Evolutionary conservation across 2,329 filamentous ascomycete species (phyloP), one percentile per base, ranked within the genome.

Genomic region (Parasarocladium wereldwijsianum): DNA sequence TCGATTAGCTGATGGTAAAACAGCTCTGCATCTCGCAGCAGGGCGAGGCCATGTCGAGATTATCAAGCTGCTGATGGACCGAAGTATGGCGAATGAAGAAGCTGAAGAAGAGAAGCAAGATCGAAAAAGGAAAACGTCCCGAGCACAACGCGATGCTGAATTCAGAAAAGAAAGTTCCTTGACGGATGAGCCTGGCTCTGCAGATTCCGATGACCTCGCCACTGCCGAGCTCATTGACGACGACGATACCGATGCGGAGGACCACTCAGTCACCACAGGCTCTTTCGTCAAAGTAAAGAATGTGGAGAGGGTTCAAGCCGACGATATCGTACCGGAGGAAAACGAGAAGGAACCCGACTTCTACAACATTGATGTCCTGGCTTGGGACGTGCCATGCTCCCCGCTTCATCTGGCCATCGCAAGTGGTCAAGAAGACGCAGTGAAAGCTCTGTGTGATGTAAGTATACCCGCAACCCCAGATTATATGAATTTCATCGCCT

Each of bases 21-120:
- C 82, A 3, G 78, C 83, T 7, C 61, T 93, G n/a, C 84, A 93
- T 49, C 58, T 92, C 17, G 83, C 83, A 12, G 79, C 81, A 12
- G 66, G 72, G 25, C 66, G 76, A 14, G 84, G 84, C 1, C 57
- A 72, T 38, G 46, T 57, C 2, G 70, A 76, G 12, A 86, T 90
- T 37, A 64, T 90, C 38, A 74, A 66, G 36, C 69, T 75, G 6
- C 56, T 93, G 9, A 66, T 93, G 45, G 62, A 72, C 19, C 83
- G 75, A 54, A 90, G 82, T 43, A 66, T 70, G 33, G 63, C 66
- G 17, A 90, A 90, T 36, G 76, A 85, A 46, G 73, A 75, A 34
- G 63, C 68, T 31, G 71, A 79, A 34, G 65, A 70, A 16, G 63
- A 73, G 32, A 54, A 66, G 31, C 65, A 71, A 6, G 28, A 19